Conservation (phyloP, 2,329 filamentous ascomycete genomes). For the Claviceps fusiformis region DNA sequence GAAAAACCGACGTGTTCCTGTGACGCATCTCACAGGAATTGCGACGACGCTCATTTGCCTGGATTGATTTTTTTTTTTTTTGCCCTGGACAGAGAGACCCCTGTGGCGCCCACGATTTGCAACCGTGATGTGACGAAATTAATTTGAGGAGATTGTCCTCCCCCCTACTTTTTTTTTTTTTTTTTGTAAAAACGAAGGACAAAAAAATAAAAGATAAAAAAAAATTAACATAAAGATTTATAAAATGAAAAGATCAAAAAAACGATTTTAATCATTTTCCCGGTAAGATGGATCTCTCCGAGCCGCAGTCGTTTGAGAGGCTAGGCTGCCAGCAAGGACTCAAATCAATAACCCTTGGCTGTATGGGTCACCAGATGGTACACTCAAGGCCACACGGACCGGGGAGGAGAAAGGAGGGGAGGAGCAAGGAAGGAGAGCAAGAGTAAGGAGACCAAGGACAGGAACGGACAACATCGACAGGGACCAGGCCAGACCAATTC, state of each 20-base stretch:
- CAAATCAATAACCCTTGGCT: neutral
- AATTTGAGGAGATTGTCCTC: neutral
- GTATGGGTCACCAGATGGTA: neutral
- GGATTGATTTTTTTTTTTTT: too few relatives aligned
- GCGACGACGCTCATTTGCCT: neutral
- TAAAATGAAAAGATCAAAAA: too few relatives aligned
- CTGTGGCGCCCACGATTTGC: neutral
- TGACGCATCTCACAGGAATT: neutral
- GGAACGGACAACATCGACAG: neutral
- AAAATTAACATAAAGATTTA: too few relatives aligned
- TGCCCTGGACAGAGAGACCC: neutral
- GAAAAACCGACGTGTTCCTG: slow-evolving; percentile 1
- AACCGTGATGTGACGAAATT: neutral
- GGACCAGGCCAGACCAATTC: neutral
- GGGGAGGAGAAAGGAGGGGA: neutral
- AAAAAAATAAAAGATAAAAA: too few relatives aligned
- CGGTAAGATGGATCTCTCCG: neutral
- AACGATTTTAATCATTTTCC: neutral
- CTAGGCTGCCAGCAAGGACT: neutral
- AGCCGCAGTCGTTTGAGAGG: neutral
- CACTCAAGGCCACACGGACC: neutral
- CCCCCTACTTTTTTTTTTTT: too few relatives aligned
- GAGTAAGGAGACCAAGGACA: neutral
- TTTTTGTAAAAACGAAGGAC: too few relatives aligned
- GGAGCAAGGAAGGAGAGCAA: neutral